Percentiles rank a stretch among this genome's conserved stretches.
Conservation (phyloP, 2,329 filamentous ascomycete genomes). For the Diplocarpon mali region DNA sequence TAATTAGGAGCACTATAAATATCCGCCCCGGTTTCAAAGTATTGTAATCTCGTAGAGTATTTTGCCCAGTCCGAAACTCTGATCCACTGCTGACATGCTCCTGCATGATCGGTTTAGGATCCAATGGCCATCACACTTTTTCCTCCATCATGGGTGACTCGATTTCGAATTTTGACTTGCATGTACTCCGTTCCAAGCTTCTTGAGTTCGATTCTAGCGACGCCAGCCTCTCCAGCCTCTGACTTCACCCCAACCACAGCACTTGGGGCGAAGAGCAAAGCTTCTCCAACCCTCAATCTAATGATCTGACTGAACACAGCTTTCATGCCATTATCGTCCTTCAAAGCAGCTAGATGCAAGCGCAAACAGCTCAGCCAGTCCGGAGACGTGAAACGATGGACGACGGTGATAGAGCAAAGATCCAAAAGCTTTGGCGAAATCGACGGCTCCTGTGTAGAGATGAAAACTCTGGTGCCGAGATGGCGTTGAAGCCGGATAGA, state of each 20-base stretch:
- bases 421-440: conserved; percentile 58
- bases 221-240: not conserved
- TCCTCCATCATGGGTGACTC: conserved; percentile 35
- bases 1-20: no score
- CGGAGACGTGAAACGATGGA: conserved; percentile 61
- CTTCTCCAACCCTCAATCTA: conserved; percentile 35
- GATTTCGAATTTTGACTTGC: conserved; percentile 30
- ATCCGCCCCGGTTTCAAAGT: no score
- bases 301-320: conserved; percentile 36
- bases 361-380: conserved; percentile 38
- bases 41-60: no score
- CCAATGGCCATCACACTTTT: conserved; percentile 28
- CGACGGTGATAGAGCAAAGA: conserved; percentile 58
- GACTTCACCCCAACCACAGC: conserved; percentile 28
- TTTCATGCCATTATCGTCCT: conserved; percentile 20
- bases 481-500: conserved; percentile 64
- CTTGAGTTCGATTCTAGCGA: conserved; percentile 3
- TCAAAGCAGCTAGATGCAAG: conserved; percentile 37
- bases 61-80: no score
- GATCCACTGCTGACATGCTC: no score
- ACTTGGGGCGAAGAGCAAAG: conserved; percentile 37
- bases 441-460: conserved; percentile 70
- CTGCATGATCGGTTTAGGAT: not conserved
- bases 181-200: conserved; percentile 27
- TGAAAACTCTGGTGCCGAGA: conserved; percentile 51